A percentile compares a stretch with the other conserved stretches of the same genome.
phyloP scores from a whole-genome alignment of 1,139 yeast genomes.

The Magnusiomyces paraingens region DNA sequence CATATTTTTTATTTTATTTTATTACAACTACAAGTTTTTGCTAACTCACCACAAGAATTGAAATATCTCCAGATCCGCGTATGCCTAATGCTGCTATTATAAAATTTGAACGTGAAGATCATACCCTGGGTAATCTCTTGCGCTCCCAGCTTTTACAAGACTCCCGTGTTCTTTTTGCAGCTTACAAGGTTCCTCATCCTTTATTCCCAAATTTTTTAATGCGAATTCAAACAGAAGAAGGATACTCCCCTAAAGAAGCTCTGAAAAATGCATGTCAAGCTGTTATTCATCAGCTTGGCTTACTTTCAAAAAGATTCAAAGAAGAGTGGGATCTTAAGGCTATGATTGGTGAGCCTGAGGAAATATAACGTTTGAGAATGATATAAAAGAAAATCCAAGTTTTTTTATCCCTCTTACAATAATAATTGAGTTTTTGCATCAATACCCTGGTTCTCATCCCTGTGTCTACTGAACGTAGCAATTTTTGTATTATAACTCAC shows the following conservation, averaged over 20 bases:
- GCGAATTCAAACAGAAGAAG: constrained; percentile 94
- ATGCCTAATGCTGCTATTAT: constrained; percentile 93
- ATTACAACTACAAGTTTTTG: not conserved
- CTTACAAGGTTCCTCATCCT: constrained; percentile 97
- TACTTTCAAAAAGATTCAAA: constrained; percentile 68
- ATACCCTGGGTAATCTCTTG: constrained; percentile 84
- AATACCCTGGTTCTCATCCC: too few species aligned
- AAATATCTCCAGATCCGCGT: constrained; percentile 87
- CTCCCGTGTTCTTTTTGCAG: constrained; percentile 84
- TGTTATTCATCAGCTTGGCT: constrained; percentile 70
- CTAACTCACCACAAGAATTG: constrained; percentile 40
- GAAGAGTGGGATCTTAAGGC: constrained; percentile 92
- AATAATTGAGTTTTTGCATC: too few species aligned
- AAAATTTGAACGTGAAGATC: constrained; percentile 95
- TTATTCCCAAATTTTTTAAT: constrained; percentile 88
- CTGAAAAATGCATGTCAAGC: constrained; percentile 81
- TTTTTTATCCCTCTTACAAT: too few species aligned
- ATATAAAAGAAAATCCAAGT: too few species aligned
- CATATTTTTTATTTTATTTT: constrained; percentile 6
- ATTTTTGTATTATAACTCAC: too few species aligned
- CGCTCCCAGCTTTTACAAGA: constrained; percentile 83
- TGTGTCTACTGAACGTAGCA: too few species aligned
- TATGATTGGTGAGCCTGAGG: constrained; percentile 39
- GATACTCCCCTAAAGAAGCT: constrained; percentile 86
- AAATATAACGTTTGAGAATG: constrained; percentile 9